phyloP scores from a whole-genome alignment of 768 basidiomycete genomes.

The Tylopilus vinaceipallidus region DNA sequence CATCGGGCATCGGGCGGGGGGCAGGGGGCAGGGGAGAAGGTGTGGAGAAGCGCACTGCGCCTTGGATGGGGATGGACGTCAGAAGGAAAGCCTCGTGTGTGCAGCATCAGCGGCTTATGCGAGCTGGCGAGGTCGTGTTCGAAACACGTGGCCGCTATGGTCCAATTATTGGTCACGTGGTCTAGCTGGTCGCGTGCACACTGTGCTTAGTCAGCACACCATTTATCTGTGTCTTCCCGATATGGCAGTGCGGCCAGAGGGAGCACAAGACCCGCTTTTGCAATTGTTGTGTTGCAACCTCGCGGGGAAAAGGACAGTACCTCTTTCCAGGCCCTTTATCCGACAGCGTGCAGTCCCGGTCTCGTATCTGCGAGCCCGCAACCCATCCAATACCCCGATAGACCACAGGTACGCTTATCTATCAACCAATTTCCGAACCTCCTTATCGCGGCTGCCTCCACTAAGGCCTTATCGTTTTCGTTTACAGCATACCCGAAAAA shows the following conservation, averaged over 20 bases:
- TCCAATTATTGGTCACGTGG: too few species aligned
- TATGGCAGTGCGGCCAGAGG: conserved; percentile 6
- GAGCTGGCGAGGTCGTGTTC: conserved; percentile 13
- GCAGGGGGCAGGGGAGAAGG: background rate
- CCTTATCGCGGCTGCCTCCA: conserved; percentile 30
- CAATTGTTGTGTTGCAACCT: conserved; percentile 7
- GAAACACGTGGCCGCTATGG: conserved; percentile 30
- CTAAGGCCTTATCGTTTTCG: conserved; percentile 31
- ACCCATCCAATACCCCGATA: conserved; percentile 25
- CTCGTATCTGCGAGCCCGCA: background rate
- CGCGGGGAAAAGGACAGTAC: conserved; percentile 5
- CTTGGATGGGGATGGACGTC: too few species aligned
- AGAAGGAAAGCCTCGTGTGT: conserved; percentile 7
- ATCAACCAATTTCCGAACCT: conserved; percentile 24
- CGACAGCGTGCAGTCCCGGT: background rate
- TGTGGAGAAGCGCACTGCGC: background rate
- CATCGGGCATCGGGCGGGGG: conserved; percentile 24
- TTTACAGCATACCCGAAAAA: conserved; percentile 36
- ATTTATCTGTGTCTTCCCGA: conserved; percentile 26
- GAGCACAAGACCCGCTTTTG: conserved; percentile 6
- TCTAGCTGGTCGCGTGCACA: conserved; percentile 21
- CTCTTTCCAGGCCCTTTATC: background rate
- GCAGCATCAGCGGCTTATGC: too few species aligned
- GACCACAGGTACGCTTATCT: conserved; percentile 32
- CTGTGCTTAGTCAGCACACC: conserved; percentile 27